These are phyloP conservation scores for Scutellaria barbata DNA, from an alignment of 257 asterid species.

Conservation along the genomic window DNA sequence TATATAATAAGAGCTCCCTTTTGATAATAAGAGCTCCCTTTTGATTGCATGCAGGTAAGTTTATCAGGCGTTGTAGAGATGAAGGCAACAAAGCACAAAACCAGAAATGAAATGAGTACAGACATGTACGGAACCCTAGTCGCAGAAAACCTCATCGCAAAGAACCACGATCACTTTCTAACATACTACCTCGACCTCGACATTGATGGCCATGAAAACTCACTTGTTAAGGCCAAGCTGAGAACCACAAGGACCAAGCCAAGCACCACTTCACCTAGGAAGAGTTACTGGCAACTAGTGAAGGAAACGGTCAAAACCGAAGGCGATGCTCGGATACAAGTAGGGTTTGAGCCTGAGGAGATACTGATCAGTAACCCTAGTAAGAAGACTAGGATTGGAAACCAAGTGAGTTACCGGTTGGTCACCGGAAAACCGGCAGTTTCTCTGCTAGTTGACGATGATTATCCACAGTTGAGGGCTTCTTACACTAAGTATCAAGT, in stretches of 20 bases:
- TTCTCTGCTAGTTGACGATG: slow-evolving; percentile 53
- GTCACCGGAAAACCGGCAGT: slow-evolving; percentile 51
- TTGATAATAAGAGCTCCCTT: too few relatives aligned
- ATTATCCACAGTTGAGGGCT: slow-evolving; percentile 68
- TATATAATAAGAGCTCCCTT: too few relatives aligned
- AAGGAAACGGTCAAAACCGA: slow-evolving; percentile 58
- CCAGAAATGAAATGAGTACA: slow-evolving; percentile 28
- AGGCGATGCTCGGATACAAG: slow-evolving; percentile 44
- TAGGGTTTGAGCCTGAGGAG: slow-evolving; percentile 51
- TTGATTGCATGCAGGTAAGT: slow-evolving; percentile 48
- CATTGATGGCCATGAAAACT: slow-evolving; percentile 59
- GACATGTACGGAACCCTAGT: slow-evolving; percentile 56
- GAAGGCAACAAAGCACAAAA: slow-evolving; percentile 55
- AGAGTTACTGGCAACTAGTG: slow-evolving; percentile 64
- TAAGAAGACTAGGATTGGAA: slow-evolving; percentile 61
- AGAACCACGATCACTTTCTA: slow-evolving; percentile 70
- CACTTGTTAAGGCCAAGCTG: slow-evolving; percentile 54
- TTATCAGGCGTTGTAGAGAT: slow-evolving; percentile 59
- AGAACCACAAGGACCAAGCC: slow-evolving; percentile 35
- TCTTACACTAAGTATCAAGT: slow-evolving; percentile 65
- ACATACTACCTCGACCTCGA: slow-evolving; percentile 74
- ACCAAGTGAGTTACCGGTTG: slow-evolving; percentile 61
- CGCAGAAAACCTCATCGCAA: slow-evolving; percentile 57
- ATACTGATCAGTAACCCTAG: slow-evolving; percentile 58
- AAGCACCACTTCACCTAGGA: slow-evolving; percentile 52